These are phyloP conservation scores for Mortierella polycephala DNA, from an alignment of 371 early-diverging fungal species.

Conservation along the genomic window DNA sequence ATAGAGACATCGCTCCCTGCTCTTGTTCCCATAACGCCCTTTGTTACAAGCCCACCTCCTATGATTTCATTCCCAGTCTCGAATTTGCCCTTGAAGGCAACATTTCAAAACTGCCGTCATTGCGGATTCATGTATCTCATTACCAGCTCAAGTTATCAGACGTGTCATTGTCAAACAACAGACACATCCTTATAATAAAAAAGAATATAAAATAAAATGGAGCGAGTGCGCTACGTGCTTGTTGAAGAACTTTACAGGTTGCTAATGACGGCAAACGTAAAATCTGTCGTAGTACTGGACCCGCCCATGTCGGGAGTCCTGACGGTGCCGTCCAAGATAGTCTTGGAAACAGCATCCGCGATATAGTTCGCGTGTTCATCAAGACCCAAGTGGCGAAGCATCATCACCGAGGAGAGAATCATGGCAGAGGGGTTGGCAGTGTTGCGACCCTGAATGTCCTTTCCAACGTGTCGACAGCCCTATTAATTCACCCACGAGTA, in stretches of 20 bases:
- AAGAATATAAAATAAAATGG: background rate
- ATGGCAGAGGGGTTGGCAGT: constrained; percentile 94
- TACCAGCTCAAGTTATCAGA: too few species aligned
- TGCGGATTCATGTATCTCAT: constrained; percentile 23
- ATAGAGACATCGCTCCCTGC: background rate
- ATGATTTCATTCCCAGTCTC: background rate
- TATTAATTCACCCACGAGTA: constrained; percentile 12
- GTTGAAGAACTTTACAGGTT: constrained; percentile 59
- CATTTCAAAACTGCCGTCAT: constrained; percentile 29
- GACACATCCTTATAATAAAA: too few species aligned
- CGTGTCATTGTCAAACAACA: too few species aligned
- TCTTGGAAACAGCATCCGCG: constrained; percentile 81
- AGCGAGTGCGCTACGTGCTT: background rate
- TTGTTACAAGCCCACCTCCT: background rate
- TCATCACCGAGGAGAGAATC: constrained; percentile 88
- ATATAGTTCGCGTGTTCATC: constrained; percentile 87
- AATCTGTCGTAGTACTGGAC: constrained; percentile 84
- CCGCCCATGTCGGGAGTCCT: constrained; percentile 88
- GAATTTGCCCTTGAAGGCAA: background rate
- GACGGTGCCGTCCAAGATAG: constrained; percentile 70
- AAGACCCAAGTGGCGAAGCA: constrained; percentile 93
- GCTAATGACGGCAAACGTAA: constrained; percentile 83
- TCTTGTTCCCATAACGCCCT: background rate
- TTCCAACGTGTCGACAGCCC: constrained; percentile 95
- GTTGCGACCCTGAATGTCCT: constrained; percentile 91